Conservation (phyloP, 192 early-diverging fungal genomes). For the Blastocladiella britannica region DNA sequence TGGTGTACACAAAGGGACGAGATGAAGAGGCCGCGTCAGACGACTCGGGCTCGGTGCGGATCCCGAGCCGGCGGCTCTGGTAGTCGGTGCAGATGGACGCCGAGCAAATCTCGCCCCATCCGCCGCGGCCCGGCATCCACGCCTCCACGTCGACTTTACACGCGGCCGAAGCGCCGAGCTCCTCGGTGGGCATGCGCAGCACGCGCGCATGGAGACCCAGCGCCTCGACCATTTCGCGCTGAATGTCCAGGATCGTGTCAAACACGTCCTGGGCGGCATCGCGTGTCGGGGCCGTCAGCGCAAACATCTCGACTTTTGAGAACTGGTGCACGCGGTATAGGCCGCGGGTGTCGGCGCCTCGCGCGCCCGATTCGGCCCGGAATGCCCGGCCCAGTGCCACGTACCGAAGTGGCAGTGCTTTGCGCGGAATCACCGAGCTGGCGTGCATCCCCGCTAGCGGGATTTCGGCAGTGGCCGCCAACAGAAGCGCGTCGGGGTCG, state of each 20-base stretch:
- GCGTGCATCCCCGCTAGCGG: conserved; percentile 69
- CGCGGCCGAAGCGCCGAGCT: conserved; percentile 77
- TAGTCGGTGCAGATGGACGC: conserved; percentile 88
- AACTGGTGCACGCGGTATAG: conserved; percentile 89
- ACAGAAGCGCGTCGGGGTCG: conserved; percentile 25
- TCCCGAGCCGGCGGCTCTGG: conserved; percentile 65
- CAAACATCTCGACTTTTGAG: conserved; percentile 81
- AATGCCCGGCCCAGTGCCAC: conserved; percentile 75
- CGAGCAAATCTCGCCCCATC: conserved; percentile 72
- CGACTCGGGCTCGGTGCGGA: conserved; percentile 18
- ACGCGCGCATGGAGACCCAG: conserved; percentile 58
- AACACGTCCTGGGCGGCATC: conserved; percentile 29
- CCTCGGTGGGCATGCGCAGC: conserved; percentile 78
- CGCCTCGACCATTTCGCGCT: conserved; percentile 48
- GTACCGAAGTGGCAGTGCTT: conserved; percentile 43
- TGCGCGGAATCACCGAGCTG: conserved; percentile 31
- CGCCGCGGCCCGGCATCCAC: conserved; percentile 80
- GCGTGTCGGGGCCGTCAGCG: conserved; percentile 34
- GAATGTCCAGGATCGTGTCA: conserved; percentile 47
- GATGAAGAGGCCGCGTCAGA: conserved; percentile 10
- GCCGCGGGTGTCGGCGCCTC: conserved; percentile 65
- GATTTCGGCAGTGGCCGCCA: conserved; percentile 80
- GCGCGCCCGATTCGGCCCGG: conserved; percentile 68
- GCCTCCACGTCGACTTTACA: conserved; percentile 87
- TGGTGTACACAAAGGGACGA: conserved; percentile 60